These are phyloP conservation scores for Podaxis sp. DNA, from an alignment of 768 basidiomycete genomes.

Conservation along the genomic window DNA sequence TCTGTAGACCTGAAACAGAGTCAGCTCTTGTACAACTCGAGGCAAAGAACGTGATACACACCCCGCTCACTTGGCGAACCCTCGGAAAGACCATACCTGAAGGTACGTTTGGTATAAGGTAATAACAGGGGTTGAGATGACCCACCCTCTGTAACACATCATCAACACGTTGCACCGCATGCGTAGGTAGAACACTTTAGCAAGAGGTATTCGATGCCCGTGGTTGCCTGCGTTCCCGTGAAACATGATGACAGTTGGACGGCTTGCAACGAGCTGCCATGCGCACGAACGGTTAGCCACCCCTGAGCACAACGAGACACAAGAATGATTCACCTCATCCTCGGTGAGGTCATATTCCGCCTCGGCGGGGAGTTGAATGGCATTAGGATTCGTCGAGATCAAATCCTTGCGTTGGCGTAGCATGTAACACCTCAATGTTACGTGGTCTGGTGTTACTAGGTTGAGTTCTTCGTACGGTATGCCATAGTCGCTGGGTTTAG, in stretches of 20 bases:
- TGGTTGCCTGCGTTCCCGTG: constrained; percentile 89
- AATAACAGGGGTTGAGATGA: constrained; percentile 10
- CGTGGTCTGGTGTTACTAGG: constrained; percentile 68
- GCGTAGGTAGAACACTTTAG: constrained; percentile 73
- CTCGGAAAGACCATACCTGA: constrained; percentile 85
- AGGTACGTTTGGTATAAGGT: constrained; percentile 1
- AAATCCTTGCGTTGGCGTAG: constrained; percentile 63
- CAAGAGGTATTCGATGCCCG: constrained; percentile 90
- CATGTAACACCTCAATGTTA: constrained; percentile 76
- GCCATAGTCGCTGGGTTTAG: constrained; percentile 65
- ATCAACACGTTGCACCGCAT: constrained; percentile 94
- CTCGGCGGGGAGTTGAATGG: constrained; percentile 23
- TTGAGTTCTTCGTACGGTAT: constrained; percentile 75
- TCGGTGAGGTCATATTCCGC: constrained; percentile 44
- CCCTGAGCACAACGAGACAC: not conserved
- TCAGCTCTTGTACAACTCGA: not conserved
- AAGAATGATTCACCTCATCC: constrained; percentile 51
- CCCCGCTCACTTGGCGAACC: constrained; percentile 87
- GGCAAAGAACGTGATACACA: constrained; percentile 24
- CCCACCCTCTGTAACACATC: constrained; percentile 90
- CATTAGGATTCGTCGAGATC: constrained; percentile 32
- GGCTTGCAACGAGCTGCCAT: constrained; percentile 41
- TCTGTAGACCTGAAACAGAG: constrained; percentile 58
- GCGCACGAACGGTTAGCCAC: not conserved
- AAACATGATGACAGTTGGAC: constrained; percentile 91